Base-by-base conservation (phyloP, 352 stramenopile species). In the Globisporangium nagaii region DNA sequence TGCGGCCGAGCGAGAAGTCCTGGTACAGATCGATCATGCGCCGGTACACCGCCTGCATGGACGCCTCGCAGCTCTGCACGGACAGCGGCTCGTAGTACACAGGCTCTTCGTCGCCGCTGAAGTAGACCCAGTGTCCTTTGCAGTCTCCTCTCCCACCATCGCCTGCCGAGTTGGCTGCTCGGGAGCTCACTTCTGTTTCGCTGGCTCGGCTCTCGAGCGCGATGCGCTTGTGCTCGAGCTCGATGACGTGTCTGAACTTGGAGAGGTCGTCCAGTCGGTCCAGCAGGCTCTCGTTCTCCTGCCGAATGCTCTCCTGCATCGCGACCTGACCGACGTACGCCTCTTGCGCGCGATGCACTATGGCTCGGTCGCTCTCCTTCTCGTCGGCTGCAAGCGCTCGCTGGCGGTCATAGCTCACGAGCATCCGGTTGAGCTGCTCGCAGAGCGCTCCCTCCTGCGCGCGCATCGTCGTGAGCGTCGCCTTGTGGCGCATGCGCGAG, bases 201-300 rank as follows among this genome's bases (percentile, higher is more conserved):
- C 4, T 39, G 28, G 25, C 36, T 17, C 3, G 5, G 19, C 20
- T 50, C 32, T 40, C 47, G n/a, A 43, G 12, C 43, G 53, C 36
- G 13, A 49, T 15, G 19, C 24, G 27, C 36, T 54, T 37, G 12
- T 64, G 36, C 7, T 30, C 48, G 15, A 49, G 25, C 42, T 78
- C 59, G 40, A 73, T 75, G 4, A 53, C 56, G 8, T 60, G 37
- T 36, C 49, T 46, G 17, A 78, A 24, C 45, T 66, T 72, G 43
- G 52, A 35, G 47, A 79, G 61, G 22, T 63, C 58, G 30, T 73
- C 60, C 51, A 79, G 62, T 12, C 62, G 66, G 10, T 50, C 34
- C 43, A 54, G 56, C 47, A 82, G 60, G 17, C 56, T 46, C 28
- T 65, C 69, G 60, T 82, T 82, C 47, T 75, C 71, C 9, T 64